Base-by-base conservation (phyloP, 441 rosid genomes). In the Adansonia madagascariensis region DNA sequence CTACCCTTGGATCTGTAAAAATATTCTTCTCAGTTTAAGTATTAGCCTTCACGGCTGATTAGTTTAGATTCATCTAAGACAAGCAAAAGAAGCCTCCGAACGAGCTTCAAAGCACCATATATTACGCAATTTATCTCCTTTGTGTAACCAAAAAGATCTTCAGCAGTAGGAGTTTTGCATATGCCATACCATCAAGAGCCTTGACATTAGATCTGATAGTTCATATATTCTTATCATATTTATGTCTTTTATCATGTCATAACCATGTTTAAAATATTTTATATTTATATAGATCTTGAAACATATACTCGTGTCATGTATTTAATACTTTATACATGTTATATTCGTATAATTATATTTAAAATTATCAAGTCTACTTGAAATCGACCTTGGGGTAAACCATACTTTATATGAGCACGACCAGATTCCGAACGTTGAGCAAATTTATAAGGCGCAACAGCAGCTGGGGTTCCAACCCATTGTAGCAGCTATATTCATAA, bases 341-440 rank as follows among this genome's bases (percentile, higher is more conserved):
- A 27, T 27, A 27, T 27, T 27, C 31, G 31, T 27, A 27, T 27
- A 27, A 27, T 27, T 27, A 27, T 27, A 27, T 27, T 27, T 27
- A 27, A 27, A 27, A 27, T 27, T 27, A 27, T 27, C 31, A 27
- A 27, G 31, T 27, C 2, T 27, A 27, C 87, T 88, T 31, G 56
- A 87, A 53, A 24, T 65, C 8, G 81, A 86, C 66, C 86, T 84
- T 20, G 90, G 91, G 11, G 95, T 84, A 1, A 84, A 86, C 60
- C 82, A 85, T 0, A 86, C 86, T 0, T 79, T 86, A n/a, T 86
- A 86, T 20, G 93, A 89, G 89, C 82, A 87, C 1, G 88, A 91
- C 59, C 84, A 82, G 64, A 80, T 87, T 15, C 81, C 89, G 1
- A 81, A 86, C 20, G 90, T 91, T 20, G 61, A 63, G 78, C 86